Conservation (phyloP, 225 moss, liverwort and hornwort species). For the Rhytidiadelphus loreus region DNA sequence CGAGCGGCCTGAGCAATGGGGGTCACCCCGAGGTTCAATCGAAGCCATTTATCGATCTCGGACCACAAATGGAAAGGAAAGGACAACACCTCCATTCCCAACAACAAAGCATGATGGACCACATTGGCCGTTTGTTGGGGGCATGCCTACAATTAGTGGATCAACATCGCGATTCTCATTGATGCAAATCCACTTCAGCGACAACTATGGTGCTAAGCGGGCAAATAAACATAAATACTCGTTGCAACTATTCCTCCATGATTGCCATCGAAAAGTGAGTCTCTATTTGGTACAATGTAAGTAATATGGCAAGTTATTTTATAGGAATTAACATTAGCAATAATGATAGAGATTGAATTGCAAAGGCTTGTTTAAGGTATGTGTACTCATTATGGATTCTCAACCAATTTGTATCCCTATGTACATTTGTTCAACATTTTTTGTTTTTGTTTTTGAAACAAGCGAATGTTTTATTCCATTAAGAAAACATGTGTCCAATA, state of each 20-base stretch:
- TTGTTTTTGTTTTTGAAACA: not conserved
- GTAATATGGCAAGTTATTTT: not conserved
- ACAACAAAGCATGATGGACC: not conserved
- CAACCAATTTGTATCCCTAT: not conserved
- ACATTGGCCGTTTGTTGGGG: constrained; percentile 8
- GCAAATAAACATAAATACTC: constrained; percentile 34
- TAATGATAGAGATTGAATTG: not conserved
- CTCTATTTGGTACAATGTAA: not conserved
- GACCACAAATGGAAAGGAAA: not conserved
- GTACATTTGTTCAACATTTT: not conserved
- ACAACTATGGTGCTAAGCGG: not conserved
- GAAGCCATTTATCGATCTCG: not conserved
- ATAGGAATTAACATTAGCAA: not conserved
- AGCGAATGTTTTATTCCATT: fast-evolving
- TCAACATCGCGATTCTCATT: not conserved
- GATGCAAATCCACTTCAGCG: not conserved
- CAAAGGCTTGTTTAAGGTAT: not conserved
- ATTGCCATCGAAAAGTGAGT: constrained; percentile 21
- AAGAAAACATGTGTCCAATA: not conserved
- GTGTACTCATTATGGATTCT: no score
- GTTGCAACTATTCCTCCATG: constrained; percentile 27
- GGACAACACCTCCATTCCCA: not conserved
- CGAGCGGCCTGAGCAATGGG: not conserved
- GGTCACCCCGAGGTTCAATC: not conserved
- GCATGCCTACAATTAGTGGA: not conserved